These are phyloP conservation scores for Seiridium unicorne DNA, from an alignment of 2,329 filamentous ascomycete genomes.

Conservation along the genomic window DNA sequence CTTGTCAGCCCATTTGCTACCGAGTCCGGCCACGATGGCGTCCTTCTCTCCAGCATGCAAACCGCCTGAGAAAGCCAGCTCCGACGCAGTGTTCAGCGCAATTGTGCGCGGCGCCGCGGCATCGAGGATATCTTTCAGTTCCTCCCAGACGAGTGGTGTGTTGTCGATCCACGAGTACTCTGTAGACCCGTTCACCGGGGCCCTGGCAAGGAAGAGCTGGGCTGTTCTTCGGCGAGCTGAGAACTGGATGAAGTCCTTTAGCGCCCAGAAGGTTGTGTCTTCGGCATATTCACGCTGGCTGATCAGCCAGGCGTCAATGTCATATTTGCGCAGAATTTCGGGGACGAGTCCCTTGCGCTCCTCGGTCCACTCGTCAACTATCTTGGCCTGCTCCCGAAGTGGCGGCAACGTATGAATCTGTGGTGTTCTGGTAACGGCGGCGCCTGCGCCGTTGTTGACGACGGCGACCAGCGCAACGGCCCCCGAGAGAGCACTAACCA, in stretches of 20 bases:
- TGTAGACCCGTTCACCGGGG: conserved; percentile 21
- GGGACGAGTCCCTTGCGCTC: conserved; percentile 41
- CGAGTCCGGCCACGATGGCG: conserved; percentile 32
- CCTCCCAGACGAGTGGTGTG: conserved; percentile 39
- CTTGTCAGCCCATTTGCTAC: conserved; percentile 33
- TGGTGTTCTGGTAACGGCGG: conserved; percentile 16
- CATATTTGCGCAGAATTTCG: conserved; percentile 39
- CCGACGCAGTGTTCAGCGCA: conserved; percentile 41
- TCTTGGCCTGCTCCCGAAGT: conserved; percentile 39
- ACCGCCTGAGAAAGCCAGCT: conserved; percentile 45
- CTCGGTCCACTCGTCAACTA: conserved; percentile 42
- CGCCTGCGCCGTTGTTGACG: not conserved
- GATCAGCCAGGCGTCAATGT: conserved; percentile 48
- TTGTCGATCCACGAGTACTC: conserved; percentile 47
- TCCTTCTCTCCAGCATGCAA: conserved; percentile 46
- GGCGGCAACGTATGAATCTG: conserved; percentile 38
- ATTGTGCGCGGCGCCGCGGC: conserved; percentile 34
- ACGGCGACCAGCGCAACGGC: not conserved
- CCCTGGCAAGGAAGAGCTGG: conserved; percentile 44
- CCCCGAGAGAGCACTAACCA: not conserved
- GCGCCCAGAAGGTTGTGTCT: conserved; percentile 50
- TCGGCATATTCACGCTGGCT: conserved; percentile 51
- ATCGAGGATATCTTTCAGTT: conserved; percentile 35
- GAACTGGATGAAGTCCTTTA: conserved; percentile 44
- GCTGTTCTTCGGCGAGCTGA: conserved; percentile 49